Evolutionary conservation across 2,329 filamentous ascomycete species (phyloP).

Genomic region (Arthrobotrys megalospora): DNA sequence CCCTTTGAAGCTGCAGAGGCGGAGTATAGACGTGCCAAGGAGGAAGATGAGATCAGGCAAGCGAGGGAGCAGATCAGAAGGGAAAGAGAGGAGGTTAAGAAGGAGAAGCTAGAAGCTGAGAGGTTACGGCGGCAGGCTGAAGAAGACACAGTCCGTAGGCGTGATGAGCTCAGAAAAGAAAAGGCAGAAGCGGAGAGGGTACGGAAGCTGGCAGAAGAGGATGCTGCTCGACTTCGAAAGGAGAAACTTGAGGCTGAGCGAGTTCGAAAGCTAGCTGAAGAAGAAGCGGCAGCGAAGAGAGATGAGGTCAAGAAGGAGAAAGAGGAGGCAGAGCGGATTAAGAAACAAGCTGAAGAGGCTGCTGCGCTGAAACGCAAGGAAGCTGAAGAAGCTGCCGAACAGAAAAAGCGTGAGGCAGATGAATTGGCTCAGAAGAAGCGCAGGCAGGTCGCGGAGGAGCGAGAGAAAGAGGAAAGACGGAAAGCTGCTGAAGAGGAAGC

Average conservation of each 20-base stretch:
- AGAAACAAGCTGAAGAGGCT: conserved; percentile 89
- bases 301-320: conserved; percentile 89
- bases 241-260: conserved; percentile 42
- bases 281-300: conserved; percentile 74
- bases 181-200: conserved; percentile 36
- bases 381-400: conserved; percentile 87
- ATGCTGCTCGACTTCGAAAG: conserved; percentile 22
- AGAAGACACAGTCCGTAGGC: conserved; percentile 36
- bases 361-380: conserved; percentile 98
- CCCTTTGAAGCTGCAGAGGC: conserved; percentile 55
- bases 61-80: conserved; percentile 49
- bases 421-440: conserved; percentile 82
- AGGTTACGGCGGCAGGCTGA: conserved; percentile 46
- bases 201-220: conserved; percentile 48
- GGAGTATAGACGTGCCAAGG: conserved; percentile 53
- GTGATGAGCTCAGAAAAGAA: conserved; percentile 51
- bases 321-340: conserved; percentile 77
- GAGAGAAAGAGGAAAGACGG: conserved; percentile 82
- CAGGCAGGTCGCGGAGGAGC: conserved; percentile 82
- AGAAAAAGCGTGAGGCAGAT: conserved; percentile 87
- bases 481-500: conserved; percentile 84
- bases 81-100: conserved; percentile 47
- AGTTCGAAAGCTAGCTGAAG: conserved; percentile 35
- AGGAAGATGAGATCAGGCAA: conserved; percentile 49
- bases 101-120: conserved; percentile 52